Evolutionary conservation across 164 flowering plant genomes (phyloP).

Genomic region (Chimonanthus praecox): DNA sequence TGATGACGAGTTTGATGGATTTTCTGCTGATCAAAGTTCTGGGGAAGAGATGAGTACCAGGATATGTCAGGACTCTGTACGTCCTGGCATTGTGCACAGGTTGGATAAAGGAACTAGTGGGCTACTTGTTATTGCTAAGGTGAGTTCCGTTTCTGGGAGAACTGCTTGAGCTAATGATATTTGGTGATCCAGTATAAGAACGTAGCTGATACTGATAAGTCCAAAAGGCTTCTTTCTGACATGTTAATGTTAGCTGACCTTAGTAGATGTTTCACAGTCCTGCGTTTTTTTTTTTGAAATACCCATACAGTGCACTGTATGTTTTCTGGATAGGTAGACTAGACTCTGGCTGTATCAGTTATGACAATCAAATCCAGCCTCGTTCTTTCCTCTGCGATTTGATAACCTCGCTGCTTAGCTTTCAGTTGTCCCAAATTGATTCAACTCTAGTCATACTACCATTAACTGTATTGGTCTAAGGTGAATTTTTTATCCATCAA

Average conservation of each 20-base stretch:
- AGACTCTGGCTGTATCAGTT: background rate
- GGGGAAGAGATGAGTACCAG: conserved; percentile 18
- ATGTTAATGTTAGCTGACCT: background rate
- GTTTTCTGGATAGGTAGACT: background rate
- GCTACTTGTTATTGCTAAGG: conserved; percentile 96
- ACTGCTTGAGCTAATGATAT: conserved; percentile 1
- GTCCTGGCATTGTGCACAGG: conserved; percentile 97
- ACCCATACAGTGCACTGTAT: background rate
- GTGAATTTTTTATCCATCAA: no score
- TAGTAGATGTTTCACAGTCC: background rate
- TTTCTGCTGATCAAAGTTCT: conserved; percentile 17
- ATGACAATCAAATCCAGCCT: background rate
- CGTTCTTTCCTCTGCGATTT: background rate
- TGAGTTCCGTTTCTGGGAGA: conserved; percentile 13
- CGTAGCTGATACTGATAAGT: background rate
- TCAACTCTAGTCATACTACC: no score
- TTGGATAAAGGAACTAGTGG: conserved; percentile 98
- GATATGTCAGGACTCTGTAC: conserved; percentile 38
- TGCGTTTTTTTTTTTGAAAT: background rate
- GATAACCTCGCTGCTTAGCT: background rate
- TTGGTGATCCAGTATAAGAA: background rate
- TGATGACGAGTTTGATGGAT: conserved; percentile 42
- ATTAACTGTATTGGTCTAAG: no score
- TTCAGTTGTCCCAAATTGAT: no score
- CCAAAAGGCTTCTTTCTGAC: background rate